Percentiles rank a stretch among this genome's conserved stretches.
Evolutionary conservation across 2,329 filamentous ascomycete species (phyloP).

Genomic region (Graphium sp.): DNA sequence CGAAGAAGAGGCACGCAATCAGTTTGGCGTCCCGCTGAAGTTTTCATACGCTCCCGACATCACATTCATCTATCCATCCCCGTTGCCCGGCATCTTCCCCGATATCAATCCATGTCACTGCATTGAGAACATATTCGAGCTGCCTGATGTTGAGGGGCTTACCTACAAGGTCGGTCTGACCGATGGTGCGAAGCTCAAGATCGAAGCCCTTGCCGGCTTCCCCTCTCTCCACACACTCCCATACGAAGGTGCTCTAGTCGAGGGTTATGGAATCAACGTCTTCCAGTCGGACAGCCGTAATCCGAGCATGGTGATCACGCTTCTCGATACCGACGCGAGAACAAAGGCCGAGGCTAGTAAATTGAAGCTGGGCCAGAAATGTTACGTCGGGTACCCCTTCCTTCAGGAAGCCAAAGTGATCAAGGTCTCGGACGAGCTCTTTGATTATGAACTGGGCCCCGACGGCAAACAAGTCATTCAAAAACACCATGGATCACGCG

Average conservation of each 20-base stretch:
- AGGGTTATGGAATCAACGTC: constrained; percentile 75
- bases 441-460: constrained; percentile 62
- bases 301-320: constrained; percentile 84
- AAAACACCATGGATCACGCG: constrained; percentile 54
- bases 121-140: constrained; percentile 88
- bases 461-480: constrained; percentile 48
- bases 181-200: constrained; percentile 66
- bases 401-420: constrained; percentile 84
- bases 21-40: constrained; percentile 82
- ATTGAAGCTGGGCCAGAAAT: constrained; percentile 64
- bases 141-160: constrained; percentile 81
- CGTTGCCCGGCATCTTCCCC: constrained; percentile 76
- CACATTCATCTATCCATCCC: constrained; percentile 75
- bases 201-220: constrained; percentile 79
- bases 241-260: constrained; percentile 54
- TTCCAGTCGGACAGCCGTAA: constrained; percentile 95
- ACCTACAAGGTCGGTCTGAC: constrained; percentile 74
- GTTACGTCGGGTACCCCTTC: constrained; percentile 90
- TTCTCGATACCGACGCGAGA: constrained; percentile 56
- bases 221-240: constrained; percentile 77
- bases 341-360: constrained; percentile 59
- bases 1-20: constrained; percentile 69
- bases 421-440: constrained; percentile 82
- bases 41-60: constrained; percentile 70
- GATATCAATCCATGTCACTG: constrained; percentile 78